phyloP scores from a whole-genome alignment of 371 early-diverging fungal species.

The Apophysomyces trapeziformis region DNA sequence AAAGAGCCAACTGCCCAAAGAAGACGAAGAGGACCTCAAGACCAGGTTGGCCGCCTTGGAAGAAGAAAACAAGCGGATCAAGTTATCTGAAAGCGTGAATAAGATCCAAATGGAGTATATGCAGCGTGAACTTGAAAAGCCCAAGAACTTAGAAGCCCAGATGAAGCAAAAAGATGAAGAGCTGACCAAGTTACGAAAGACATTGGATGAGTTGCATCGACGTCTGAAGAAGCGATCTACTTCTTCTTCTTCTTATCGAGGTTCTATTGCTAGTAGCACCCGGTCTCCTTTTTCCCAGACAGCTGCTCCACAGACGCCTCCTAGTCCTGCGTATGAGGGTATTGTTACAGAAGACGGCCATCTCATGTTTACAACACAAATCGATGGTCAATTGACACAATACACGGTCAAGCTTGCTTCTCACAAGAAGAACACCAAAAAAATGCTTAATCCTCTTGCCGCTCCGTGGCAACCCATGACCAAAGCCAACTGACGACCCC shows the following conservation, averaged over 20 bases:
- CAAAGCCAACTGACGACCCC: not conserved
- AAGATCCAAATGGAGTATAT: conserved; percentile 37
- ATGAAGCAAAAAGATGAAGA: not conserved
- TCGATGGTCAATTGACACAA: conserved; percentile 41
- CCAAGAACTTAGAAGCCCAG: not conserved
- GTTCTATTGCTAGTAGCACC: too few species aligned
- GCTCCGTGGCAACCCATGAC: not conserved
- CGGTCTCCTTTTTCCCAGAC: not conserved
- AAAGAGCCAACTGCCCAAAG: not conserved
- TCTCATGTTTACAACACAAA: conserved; percentile 45
- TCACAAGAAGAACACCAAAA: not conserved
- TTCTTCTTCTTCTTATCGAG: too few species aligned
- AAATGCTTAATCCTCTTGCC: not conserved
- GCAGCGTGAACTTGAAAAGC: conserved; percentile 23
- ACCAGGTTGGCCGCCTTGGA: conserved; percentile 16
- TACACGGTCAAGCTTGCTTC: conserved; percentile 40
- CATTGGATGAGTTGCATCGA: not conserved
- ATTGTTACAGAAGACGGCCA: conserved; percentile 39
- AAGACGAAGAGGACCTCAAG: not conserved
- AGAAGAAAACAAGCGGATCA: conserved; percentile 34
- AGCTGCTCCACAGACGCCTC: not conserved
- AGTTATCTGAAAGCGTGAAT: conserved; percentile 31
- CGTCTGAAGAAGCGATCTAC: not conserved
- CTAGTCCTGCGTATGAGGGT: not conserved
- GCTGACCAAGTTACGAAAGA: not conserved